Conservation (phyloP, 2,329 filamentous ascomycete genomes). For the Trichoderma lentiforme region DNA sequence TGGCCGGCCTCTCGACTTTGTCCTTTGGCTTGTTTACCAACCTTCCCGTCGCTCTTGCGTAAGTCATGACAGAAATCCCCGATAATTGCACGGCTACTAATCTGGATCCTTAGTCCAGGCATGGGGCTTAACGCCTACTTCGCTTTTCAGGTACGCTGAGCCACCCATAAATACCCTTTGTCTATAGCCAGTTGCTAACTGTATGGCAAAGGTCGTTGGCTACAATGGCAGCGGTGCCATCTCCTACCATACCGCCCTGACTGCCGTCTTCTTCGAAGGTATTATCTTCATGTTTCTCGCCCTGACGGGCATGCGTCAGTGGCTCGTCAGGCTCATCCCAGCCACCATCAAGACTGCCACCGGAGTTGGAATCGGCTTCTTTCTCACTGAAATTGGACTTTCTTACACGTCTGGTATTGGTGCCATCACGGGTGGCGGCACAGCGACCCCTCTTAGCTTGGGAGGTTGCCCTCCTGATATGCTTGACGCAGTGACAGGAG, state of each 20-base stretch:
- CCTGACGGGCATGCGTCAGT: slow-evolving; percentile 67
- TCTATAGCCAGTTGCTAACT: background rate
- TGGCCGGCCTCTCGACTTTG: slow-evolving; percentile 71
- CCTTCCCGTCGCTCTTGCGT: slow-evolving; percentile 54
- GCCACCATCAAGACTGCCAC: slow-evolving; percentile 63
- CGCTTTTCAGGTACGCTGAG: slow-evolving; percentile 49
- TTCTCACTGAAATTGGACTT: slow-evolving; percentile 61
- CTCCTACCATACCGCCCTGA: slow-evolving; percentile 58
- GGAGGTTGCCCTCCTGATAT: slow-evolving; percentile 66
- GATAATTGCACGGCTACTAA: background rate
- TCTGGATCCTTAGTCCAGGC: slow-evolving; percentile 47
- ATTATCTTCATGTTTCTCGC: slow-evolving; percentile 63
- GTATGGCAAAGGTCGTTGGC: slow-evolving; percentile 48
- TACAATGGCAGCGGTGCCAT: slow-evolving; percentile 55
- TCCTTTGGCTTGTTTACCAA: slow-evolving; percentile 79
- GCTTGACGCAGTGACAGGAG: slow-evolving; percentile 44
- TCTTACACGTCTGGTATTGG: slow-evolving; percentile 83
- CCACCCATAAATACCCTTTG: too few relatives aligned
- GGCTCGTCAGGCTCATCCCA: slow-evolving; percentile 65
- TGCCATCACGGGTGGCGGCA: slow-evolving; percentile 65
- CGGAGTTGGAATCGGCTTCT: slow-evolving; percentile 63
- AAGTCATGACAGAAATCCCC: slow-evolving; percentile 12
- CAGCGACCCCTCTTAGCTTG: slow-evolving; percentile 68
- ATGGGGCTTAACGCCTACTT: slow-evolving; percentile 69
- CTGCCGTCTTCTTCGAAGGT: slow-evolving; percentile 62